Conservation (phyloP, 768 basidiomycete genomes). For the Fibroporia radiculosa region DNA sequence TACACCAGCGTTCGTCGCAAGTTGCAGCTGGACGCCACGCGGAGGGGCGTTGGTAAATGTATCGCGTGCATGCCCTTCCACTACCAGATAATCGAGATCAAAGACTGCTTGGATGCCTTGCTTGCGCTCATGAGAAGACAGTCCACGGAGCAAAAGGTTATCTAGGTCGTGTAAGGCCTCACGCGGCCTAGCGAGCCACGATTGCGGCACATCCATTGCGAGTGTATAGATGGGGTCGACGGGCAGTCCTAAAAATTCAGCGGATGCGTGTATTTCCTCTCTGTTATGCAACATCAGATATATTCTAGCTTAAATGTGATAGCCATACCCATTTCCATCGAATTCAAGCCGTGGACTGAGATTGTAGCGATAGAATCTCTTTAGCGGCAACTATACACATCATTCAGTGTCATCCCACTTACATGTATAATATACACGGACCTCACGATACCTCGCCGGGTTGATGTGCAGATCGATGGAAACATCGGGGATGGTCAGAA, state of each 20-base stretch:
- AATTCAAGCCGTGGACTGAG: slow-evolving; percentile 51
- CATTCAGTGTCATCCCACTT: not conserved
- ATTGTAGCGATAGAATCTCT: slow-evolving; percentile 86
- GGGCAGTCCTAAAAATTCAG: slow-evolving; percentile 68
- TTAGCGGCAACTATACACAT: slow-evolving; percentile 65
- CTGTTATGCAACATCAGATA: slow-evolving; percentile 26
- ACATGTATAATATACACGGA: slow-evolving; percentile 22
- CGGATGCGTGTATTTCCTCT: slow-evolving; percentile 47
- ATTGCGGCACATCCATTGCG: slow-evolving; percentile 82
- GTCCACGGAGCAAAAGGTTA: slow-evolving; percentile 78
- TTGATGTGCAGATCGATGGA: slow-evolving; percentile 76
- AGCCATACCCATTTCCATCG: slow-evolving; percentile 59
- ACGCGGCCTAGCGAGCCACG: slow-evolving; percentile 91
- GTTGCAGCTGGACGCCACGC: slow-evolving; percentile 85
- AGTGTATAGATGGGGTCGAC: slow-evolving; percentile 87
- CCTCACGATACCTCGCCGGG: slow-evolving; percentile 62
- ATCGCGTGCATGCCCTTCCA: slow-evolving; percentile 94
- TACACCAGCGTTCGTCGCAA: slow-evolving; percentile 35
- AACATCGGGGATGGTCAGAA: slow-evolving; percentile 52
- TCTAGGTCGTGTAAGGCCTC: slow-evolving; percentile 90
- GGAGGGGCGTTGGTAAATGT: slow-evolving; percentile 56
- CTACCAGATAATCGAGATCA: slow-evolving; percentile 82
- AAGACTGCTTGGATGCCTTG: slow-evolving; percentile 69
- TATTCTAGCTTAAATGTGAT: slow-evolving; percentile 1
- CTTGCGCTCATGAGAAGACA: slow-evolving; percentile 45